These are phyloP conservation scores for Elaeagnus macrophylla DNA, from an alignment of 306 rosid species.

Conservation along the genomic window DNA sequence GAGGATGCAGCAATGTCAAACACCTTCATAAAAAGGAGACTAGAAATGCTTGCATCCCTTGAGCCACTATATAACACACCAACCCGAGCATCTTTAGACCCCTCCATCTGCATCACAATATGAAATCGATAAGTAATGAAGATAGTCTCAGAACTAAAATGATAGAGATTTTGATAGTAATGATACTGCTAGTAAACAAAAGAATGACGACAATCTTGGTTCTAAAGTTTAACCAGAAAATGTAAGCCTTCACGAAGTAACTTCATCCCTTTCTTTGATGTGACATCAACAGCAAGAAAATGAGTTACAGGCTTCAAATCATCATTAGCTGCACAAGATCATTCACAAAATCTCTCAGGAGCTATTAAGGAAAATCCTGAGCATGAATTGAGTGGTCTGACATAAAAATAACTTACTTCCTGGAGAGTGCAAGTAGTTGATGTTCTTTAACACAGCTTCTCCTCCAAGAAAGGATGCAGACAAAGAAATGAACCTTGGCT, in stretches of 20 bases:
- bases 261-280: conserved; percentile 61
- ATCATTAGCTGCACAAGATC: conserved; percentile 47
- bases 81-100: conserved; percentile 61
- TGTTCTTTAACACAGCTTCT: conserved; percentile 40
- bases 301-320: conserved; percentile 94
- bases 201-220: conserved; percentile 14
- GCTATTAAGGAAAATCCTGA: conserved; percentile 7
- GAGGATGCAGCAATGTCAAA: conserved; percentile 63
- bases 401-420: conserved; percentile 58
- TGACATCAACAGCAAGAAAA: conserved; percentile 63
- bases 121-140: conserved; percentile 13
- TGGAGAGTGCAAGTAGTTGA: conserved; percentile 69
- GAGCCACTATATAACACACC: conserved; percentile 63
- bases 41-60: conserved; percentile 37
- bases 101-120: conserved; percentile 52
- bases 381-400: conserved; percentile 16
- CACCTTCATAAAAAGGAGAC: conserved; percentile 55
- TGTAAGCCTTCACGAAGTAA: conserved; percentile 70
- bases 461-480: conserved; percentile 46
- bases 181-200: conserved; percentile 2
- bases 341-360: conserved; percentile 22
- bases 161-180: conserved; percentile 9
- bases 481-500: conserved; percentile 67
- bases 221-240: conserved; percentile 56
- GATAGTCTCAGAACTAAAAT: conserved; percentile 9